phyloP scores from a whole-genome alignment of 345 rosid species.

The Rhodamnia rubescens region DNA sequence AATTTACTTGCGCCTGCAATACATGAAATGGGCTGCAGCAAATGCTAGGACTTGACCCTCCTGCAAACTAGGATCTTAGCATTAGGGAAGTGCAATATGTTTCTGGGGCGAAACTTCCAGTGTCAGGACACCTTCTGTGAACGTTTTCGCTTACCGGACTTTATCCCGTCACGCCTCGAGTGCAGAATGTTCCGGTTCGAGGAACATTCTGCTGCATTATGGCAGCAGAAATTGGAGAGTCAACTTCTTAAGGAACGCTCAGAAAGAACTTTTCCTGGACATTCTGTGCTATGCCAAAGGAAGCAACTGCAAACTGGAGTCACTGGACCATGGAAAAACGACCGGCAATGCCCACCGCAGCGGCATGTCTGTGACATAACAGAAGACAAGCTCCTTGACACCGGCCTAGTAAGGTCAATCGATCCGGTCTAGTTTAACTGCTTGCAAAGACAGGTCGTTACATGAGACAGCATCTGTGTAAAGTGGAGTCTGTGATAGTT shows the following conservation, averaged over 20 bases:
- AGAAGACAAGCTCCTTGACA: too few relatives aligned
- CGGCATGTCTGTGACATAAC: neutral
- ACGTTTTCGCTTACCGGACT: neutral
- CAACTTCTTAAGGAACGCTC: neutral
- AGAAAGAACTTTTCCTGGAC: neutral
- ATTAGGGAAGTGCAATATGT: neutral
- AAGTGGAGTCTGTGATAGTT: too few relatives aligned
- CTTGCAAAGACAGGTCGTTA: too few relatives aligned
- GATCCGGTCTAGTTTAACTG: too few relatives aligned
- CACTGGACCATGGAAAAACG: neutral
- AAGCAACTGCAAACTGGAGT: neutral
- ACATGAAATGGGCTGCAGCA: neutral
- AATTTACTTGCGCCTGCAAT: neutral
- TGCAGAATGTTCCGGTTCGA: neutral
- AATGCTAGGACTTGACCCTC: neutral
- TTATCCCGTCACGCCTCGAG: neutral
- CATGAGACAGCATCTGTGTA: too few relatives aligned
- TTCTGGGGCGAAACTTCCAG: neutral
- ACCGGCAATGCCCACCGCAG: neutral
- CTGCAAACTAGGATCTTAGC: neutral
- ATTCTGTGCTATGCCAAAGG: neutral
- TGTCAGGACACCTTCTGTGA: neutral
- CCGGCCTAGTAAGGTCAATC: too few relatives aligned
- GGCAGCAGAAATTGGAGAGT: neutral
- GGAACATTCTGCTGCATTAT: neutral